A percentile compares a stretch with the other conserved stretches of the same genome.
phyloP scores from a whole-genome alignment of 2,329 filamentous ascomycete species.

The Claviceps digitariae region DNA sequence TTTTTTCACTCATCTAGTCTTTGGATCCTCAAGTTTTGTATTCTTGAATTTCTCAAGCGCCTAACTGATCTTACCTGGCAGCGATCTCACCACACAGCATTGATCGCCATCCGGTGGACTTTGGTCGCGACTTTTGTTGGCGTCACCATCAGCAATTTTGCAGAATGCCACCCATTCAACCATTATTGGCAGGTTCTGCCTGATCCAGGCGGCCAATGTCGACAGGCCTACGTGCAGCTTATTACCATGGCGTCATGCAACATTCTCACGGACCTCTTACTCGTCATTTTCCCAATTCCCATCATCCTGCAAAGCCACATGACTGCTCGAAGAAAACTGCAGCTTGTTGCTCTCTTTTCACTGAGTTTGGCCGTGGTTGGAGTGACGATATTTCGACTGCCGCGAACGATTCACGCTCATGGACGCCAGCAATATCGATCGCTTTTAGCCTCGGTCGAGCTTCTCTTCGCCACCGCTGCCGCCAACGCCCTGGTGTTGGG shows the following conservation, averaged over 20 bases:
- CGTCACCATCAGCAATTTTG: conserved; percentile 66
- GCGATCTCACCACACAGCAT: conserved; percentile 55
- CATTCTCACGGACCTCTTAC: conserved; percentile 73
- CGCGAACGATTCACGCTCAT: conserved; percentile 54
- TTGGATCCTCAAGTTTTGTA: conserved; percentile 82
- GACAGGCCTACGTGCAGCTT: conserved; percentile 75
- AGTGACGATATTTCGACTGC: conserved; percentile 71
- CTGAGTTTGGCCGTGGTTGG: conserved; percentile 68
- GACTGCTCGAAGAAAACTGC: conserved; percentile 61
- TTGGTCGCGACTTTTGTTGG: conserved; percentile 67
- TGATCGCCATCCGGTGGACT: conserved; percentile 61
- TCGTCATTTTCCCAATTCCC: conserved; percentile 79
- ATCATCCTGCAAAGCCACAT: conserved; percentile 74
- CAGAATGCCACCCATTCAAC: conserved; percentile 65
- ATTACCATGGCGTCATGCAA: conserved; percentile 84
- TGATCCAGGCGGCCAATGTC: conserved; percentile 73
- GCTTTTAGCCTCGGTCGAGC: conserved; percentile 77
- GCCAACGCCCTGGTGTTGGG: conserved; percentile 84
- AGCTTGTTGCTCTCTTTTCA: conserved; percentile 69
- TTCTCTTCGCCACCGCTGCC: conserved; percentile 74
- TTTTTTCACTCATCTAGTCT: conserved; percentile 38
- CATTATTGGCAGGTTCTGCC: conserved; percentile 75
- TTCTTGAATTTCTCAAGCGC: conserved; percentile 83
- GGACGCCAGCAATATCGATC: conserved; percentile 80
- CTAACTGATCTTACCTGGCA: conserved; percentile 75